phyloP scores from a whole-genome alignment of 768 basidiomycete species.

The Tricholoma matsutake region DNA sequence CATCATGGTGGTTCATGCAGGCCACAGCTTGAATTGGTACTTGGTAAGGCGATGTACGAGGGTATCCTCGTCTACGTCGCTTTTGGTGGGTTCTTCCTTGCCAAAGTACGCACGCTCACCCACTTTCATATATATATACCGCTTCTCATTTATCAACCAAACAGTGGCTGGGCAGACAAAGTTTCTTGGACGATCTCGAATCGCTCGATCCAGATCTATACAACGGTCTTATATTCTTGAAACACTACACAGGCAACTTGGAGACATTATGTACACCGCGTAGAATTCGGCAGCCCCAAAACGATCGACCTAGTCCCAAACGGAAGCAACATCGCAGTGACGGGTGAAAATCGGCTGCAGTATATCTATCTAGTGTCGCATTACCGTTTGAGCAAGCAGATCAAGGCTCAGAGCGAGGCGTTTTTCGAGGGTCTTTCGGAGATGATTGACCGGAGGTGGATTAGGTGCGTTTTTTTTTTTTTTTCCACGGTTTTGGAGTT shows the following conservation, averaged over 20 bases:
- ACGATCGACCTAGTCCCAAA: conserved; percentile 77
- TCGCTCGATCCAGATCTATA: conserved; percentile 93
- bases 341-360: conserved; percentile 82
- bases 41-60: conserved; percentile 96
- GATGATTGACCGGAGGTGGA: conserved; percentile 89
- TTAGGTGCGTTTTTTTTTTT: too few relatives aligned
- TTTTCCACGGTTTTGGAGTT: too few relatives aligned
- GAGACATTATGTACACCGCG: too few relatives aligned
- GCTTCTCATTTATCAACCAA: neutral
- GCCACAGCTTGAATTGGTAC: conserved; percentile 89
- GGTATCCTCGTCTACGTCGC: conserved; percentile 93
- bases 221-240: conserved; percentile 87
- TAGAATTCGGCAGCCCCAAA: conserved; percentile 81
- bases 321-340: conserved; percentile 81
- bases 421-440: conserved; percentile 93
- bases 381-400: conserved; percentile 86
- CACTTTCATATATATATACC: too few relatives aligned
- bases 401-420: conserved; percentile 75
- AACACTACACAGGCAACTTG: conserved; percentile 82
- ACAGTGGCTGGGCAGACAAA: conserved; percentile 90
- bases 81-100: conserved; percentile 93
- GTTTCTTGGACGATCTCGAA: conserved; percentile 87
- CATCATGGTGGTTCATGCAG: too few relatives aligned
- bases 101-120: conserved; percentile 50
- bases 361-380: conserved; percentile 91